Conservation (phyloP, 352 stramenopile species). For the Pseudoperonospora humuli region DNA sequence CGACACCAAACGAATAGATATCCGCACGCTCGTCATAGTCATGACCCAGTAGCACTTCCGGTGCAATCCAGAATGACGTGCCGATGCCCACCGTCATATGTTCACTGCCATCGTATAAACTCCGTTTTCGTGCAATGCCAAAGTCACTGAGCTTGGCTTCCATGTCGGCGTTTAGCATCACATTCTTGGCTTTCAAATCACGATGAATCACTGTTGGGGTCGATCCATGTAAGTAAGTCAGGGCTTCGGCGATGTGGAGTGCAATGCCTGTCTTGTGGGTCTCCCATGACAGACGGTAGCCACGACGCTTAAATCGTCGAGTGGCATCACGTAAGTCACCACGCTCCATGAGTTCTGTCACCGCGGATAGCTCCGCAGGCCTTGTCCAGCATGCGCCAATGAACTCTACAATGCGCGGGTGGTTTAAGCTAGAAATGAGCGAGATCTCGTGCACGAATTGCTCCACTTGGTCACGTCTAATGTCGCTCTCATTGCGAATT, state of each 20-base stretch:
- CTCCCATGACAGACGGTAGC: slow-evolving; percentile 37
- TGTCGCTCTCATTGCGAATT: slow-evolving; percentile 28
- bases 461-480: slow-evolving; percentile 38
- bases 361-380: slow-evolving; percentile 36
- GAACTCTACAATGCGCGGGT: slow-evolving; percentile 60
- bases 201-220: slow-evolving; percentile 49
- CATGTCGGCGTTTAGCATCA: slow-evolving; percentile 37
- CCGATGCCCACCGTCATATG: slow-evolving; percentile 61
- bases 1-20: slow-evolving; percentile 45
- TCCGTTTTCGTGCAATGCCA: slow-evolving; percentile 44
- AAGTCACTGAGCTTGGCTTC: slow-evolving; percentile 74
- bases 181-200: slow-evolving; percentile 43
- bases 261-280: slow-evolving; percentile 47
- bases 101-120: slow-evolving; percentile 38
- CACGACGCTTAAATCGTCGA: slow-evolving; percentile 33
- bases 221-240: slow-evolving; percentile 56
- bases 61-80: slow-evolving; percentile 63
- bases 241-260: slow-evolving; percentile 50
- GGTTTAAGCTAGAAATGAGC: slow-evolving; percentile 39
- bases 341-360: slow-evolving; percentile 65
- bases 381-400: slow-evolving; percentile 49
- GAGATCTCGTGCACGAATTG: slow-evolving; percentile 53
- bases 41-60: slow-evolving; percentile 43
- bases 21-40: slow-evolving; percentile 44
- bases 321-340: slow-evolving; percentile 55